Conservation (phyloP, 1,284 basidiomycete species). For the Dichomitus squalens region DNA sequence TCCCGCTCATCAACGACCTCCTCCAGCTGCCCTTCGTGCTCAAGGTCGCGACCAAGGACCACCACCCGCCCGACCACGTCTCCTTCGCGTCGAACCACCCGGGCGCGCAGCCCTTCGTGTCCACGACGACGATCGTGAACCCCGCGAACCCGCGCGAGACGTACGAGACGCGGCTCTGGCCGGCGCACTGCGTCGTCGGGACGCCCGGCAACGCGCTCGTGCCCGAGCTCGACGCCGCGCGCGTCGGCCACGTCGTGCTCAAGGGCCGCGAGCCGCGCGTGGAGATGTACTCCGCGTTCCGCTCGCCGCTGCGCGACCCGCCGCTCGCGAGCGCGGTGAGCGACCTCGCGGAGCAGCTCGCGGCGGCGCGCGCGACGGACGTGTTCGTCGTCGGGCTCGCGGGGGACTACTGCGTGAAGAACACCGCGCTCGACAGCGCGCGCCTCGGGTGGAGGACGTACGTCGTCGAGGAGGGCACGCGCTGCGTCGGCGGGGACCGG, state of each 20-base stretch:
- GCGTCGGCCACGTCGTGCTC: conserved; percentile 35
- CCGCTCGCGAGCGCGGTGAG: conserved; percentile 37
- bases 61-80: conserved; percentile 60
- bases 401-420: conserved; percentile 60
- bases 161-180: conserved; percentile 56
- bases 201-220: conserved; percentile 47
- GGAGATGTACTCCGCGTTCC: conserved; percentile 58
- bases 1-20: conserved; percentile 48
- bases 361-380: conserved; percentile 38
- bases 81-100: conserved; percentile 64
- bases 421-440: conserved; percentile 45
- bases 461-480: conserved; percentile 39
- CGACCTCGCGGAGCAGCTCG: conserved; percentile 38
- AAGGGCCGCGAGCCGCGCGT: conserved; percentile 41
- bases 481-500: conserved; percentile 35
- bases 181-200: conserved; percentile 57
- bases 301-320: conserved; percentile 37
- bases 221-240: conserved; percentile 34
- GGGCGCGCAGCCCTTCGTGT: conserved; percentile 41
- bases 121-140: conserved; percentile 38
- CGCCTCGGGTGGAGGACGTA: conserved; percentile 45
- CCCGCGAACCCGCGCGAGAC: conserved; percentile 35
- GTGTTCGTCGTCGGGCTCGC: conserved; percentile 62
- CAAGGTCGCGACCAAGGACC: conserved; percentile 51
- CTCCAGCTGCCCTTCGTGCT: conserved; percentile 42